phyloP scores from a whole-genome alignment of 805 yeast genomes.

The Lipomyces oligophaga region DNA sequence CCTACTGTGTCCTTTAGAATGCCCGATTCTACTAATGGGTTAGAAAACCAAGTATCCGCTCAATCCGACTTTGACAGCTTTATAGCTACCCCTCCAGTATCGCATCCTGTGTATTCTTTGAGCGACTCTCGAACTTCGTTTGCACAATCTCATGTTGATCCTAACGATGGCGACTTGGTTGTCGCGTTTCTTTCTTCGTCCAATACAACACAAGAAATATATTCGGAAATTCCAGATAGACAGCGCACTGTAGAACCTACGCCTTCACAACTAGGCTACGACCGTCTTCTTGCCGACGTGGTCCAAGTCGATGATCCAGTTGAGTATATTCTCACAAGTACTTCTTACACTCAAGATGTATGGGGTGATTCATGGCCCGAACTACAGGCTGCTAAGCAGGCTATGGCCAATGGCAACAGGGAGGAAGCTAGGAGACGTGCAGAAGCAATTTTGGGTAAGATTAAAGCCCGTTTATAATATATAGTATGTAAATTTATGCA shows the following conservation, averaged over 20 bases:
- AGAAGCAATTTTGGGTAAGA: constrained; percentile 5
- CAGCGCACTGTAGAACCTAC: constrained; percentile 11
- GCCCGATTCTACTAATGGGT: too few species aligned
- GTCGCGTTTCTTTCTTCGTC: constrained; percentile 15
- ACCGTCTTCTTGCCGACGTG: constrained; percentile 12
- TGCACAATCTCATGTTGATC: not conserved
- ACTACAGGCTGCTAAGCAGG: constrained; percentile 15
- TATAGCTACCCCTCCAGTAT: too few species aligned
- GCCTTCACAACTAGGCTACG: constrained; percentile 7
- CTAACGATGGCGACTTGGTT: constrained; percentile 22
- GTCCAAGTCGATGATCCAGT: constrained; percentile 22
- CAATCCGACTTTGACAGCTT: too few species aligned
- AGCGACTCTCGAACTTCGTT: too few species aligned
- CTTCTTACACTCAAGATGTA: constrained; percentile 25
- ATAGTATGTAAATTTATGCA: not conserved
- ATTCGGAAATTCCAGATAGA: constrained; percentile 9
- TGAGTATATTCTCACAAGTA: constrained; percentile 19
- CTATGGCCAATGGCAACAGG: constrained; percentile 10
- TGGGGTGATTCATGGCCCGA: constrained; percentile 27
- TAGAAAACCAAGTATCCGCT: too few species aligned
- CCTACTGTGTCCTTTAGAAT: too few species aligned
- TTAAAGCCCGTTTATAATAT: constrained; percentile 13
- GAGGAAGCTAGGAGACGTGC: constrained; percentile 13
- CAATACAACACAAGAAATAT: constrained; percentile 10
- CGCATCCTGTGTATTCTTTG: too few species aligned